Conservation (phyloP, 129 eudicot genomes). For the Pittosporum tobira region DNA sequence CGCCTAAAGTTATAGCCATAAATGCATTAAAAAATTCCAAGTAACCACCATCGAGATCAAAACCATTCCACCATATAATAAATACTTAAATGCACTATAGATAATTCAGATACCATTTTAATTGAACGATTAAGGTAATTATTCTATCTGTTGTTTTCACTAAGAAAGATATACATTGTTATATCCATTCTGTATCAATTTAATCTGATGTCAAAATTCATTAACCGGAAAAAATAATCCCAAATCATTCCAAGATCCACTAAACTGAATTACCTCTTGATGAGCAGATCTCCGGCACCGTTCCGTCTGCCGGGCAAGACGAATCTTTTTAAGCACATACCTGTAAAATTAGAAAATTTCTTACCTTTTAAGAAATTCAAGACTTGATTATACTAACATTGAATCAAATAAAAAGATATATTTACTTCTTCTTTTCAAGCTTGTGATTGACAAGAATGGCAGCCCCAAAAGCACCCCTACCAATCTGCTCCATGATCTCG, state of each 20-base stretch:
- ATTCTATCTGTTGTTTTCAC: neutral
- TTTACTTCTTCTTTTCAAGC: slow-evolving; percentile 73
- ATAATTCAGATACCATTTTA: neutral
- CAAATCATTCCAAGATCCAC: neutral
- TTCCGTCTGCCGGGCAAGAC: slow-evolving; percentile 97
- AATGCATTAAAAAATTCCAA: too few relatives aligned
- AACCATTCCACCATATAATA: neutral
- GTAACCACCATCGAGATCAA: too few relatives aligned
- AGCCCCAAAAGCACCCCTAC: slow-evolving; percentile 98
- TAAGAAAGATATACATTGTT: neutral
- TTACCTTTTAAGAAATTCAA: slow-evolving; percentile 4
- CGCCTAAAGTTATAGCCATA: neutral
- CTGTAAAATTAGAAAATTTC: slow-evolving; percentile 31
- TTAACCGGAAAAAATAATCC: neutral
- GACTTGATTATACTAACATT: too few relatives aligned
- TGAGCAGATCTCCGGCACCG: slow-evolving; percentile 97
- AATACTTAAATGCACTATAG: neutral
- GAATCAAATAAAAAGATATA: neutral
- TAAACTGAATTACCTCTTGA: slow-evolving; percentile 60
- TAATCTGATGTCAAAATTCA: neutral
- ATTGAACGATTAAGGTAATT: neutral
- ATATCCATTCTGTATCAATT: neutral
- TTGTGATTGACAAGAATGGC: slow-evolving; percentile 96
- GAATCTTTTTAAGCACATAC: slow-evolving; percentile 93
- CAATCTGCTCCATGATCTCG: slow-evolving; percentile 99